These are phyloP conservation scores for Marasmius sp. DNA, from an alignment of 1,284 basidiomycete species.

Conservation along the genomic window DNA sequence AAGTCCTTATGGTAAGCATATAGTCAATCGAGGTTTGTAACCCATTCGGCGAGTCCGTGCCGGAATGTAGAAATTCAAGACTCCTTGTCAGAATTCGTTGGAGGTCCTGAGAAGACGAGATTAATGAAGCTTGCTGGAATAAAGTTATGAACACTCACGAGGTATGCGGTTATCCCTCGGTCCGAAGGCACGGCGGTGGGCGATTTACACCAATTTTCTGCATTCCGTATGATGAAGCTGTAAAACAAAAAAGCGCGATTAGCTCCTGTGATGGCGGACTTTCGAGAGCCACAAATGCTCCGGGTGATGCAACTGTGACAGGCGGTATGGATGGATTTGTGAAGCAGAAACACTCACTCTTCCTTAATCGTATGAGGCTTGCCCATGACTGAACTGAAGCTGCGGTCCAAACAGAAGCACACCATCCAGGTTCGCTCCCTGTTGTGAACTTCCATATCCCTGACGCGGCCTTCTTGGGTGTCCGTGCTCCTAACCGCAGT, in stretches of 20 bases:
- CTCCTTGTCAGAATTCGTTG: slow-evolving; percentile 88
- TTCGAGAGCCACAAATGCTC: neutral
- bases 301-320: neutral
- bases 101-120: slow-evolving; percentile 56
- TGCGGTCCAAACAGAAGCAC: slow-evolving; percentile 89
- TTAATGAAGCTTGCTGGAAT: slow-evolving; percentile 1
- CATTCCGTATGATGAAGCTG: slow-evolving; percentile 88
- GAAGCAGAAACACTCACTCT: slow-evolving; percentile 59
- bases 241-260: slow-evolving; percentile 2
- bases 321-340: neutral
- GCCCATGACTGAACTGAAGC: slow-evolving; percentile 91
- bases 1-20: slow-evolving; percentile 77
- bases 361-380: slow-evolving; percentile 85
- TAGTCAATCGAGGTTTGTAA: slow-evolving; percentile 89
- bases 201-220: slow-evolving; percentile 68
- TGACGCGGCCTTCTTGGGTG: slow-evolving; percentile 70
- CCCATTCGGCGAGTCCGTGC: slow-evolving; percentile 79
- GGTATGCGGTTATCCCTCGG: slow-evolving; percentile 64
- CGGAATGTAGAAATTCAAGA: slow-evolving; percentile 88
- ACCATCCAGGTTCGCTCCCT: slow-evolving; percentile 93
- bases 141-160: slow-evolving; percentile 44
- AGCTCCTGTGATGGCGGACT: neutral
- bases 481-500: slow-evolving; percentile 68
- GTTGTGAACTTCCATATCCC: slow-evolving; percentile 86
- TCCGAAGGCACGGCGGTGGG: slow-evolving; percentile 66